These are phyloP conservation scores for Sphaerobolus stellatus DNA, from an alignment of 1,284 basidiomycete genomes.

Conservation along the genomic window DNA sequence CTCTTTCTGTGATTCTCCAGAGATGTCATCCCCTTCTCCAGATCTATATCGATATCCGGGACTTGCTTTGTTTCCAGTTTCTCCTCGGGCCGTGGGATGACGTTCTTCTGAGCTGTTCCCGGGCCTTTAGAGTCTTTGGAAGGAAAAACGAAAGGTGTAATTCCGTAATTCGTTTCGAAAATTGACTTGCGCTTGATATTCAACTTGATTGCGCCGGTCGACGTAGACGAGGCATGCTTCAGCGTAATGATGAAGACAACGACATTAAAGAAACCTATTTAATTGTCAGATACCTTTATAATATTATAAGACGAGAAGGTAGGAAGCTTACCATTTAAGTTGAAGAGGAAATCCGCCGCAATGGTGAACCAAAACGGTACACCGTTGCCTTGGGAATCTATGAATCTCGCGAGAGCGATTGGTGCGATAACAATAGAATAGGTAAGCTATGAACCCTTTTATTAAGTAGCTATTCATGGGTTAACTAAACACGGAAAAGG, in stretches of 20 bases:
- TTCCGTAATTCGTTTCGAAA: conserved; percentile 27
- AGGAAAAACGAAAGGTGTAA: conserved; percentile 34
- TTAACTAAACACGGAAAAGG: conserved; percentile 3
- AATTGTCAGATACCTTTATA: neutral
- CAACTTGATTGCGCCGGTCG: conserved; percentile 25
- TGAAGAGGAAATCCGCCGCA: conserved; percentile 37
- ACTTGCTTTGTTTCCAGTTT: no score
- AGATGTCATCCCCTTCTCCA: no score
- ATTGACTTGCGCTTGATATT: conserved; percentile 27
- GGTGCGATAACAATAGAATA: conserved; percentile 39
- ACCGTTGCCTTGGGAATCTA: conserved; percentile 28
- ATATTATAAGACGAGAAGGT: neutral
- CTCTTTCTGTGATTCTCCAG: no score
- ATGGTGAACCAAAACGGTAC: conserved; percentile 34
- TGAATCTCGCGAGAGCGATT: conserved; percentile 37
- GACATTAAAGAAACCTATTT: conserved; percentile 34
- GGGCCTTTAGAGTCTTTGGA: no score
- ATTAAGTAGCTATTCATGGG: neutral
- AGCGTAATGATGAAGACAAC: conserved; percentile 31
- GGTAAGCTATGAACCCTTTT: conserved; percentile 25
- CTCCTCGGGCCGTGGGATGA: no score
- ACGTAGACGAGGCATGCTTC: conserved; percentile 30
- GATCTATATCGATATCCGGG: no score
- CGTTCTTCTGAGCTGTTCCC: no score
- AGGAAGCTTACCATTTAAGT: conserved; percentile 33